Conservation (phyloP, 2,329 filamentous ascomycete genomes). For the Podosphaera xanthii region DNA sequence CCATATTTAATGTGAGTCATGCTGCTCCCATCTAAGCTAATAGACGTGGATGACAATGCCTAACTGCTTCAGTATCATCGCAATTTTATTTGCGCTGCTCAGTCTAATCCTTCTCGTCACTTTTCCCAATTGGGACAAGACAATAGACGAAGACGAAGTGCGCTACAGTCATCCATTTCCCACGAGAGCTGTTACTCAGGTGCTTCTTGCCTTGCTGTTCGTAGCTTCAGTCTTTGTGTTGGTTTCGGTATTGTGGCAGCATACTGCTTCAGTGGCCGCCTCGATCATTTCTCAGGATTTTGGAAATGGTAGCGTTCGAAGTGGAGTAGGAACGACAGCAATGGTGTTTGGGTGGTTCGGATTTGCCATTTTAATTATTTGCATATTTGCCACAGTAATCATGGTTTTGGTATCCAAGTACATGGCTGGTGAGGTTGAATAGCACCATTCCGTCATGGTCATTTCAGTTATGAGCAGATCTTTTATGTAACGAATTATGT, state of each 20-base stretch:
- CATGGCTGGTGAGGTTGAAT: too few relatives aligned
- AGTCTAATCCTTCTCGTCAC: constrained; percentile 88
- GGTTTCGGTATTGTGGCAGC: constrained; percentile 69
- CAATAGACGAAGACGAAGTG: constrained; percentile 59
- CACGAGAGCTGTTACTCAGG: constrained; percentile 73
- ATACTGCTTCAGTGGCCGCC: constrained; percentile 88
- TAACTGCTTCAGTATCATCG: constrained; percentile 54
- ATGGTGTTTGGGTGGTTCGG: constrained; percentile 98
- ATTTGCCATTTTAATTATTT: constrained; percentile 71
- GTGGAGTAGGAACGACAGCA: constrained; percentile 75
- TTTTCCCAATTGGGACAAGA: constrained; percentile 94
- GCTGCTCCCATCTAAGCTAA: background rate
- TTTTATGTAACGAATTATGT: too few relatives aligned
- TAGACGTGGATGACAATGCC: background rate
- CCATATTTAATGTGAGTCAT: constrained; percentile 69
- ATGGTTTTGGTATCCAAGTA: constrained; percentile 52
- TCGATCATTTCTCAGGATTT: constrained; percentile 84
- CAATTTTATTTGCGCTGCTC: constrained; percentile 90
- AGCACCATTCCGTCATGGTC: too few relatives aligned
- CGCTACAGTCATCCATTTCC: constrained; percentile 88
- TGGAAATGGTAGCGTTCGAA: constrained; percentile 68
- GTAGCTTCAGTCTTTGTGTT: constrained; percentile 47
- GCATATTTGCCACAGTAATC: constrained; percentile 45
- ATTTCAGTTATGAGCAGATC: too few relatives aligned
- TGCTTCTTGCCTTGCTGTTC: constrained; percentile 82